Evolutionary conservation across 306 rosid genomes (phyloP).

Genomic region (Prunus salicina): DNA sequence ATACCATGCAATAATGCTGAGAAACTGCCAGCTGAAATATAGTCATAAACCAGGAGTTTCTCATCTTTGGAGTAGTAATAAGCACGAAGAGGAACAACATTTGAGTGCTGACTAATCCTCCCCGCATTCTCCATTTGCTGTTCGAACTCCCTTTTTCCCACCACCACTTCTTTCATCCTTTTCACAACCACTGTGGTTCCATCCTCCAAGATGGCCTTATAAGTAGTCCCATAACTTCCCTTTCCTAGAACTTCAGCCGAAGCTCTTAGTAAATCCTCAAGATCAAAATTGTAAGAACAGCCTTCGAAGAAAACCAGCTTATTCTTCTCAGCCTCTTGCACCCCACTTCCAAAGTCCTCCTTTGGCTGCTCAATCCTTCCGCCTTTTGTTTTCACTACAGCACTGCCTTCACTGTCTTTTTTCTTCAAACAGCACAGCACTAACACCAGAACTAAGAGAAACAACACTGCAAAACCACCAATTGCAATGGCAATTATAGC

Average conservation of each 20-base stretch:
- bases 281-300: constrained; percentile 61
- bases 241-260: constrained; percentile 85
- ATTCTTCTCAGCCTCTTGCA: constrained; percentile 74
- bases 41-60: constrained; percentile 66
- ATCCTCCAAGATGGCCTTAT: constrained; percentile 76
- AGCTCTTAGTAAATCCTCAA: constrained; percentile 76
- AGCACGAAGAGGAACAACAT: constrained; percentile 63
- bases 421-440: constrained; percentile 53
- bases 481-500: constrained; percentile 49
- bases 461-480: constrained; percentile 35
- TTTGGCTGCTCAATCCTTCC: constrained; percentile 43
- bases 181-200: constrained; percentile 69
- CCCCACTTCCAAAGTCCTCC: constrained; percentile 74
- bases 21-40: constrained; percentile 50
- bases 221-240: constrained; percentile 80
- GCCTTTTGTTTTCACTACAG: constrained; percentile 36
- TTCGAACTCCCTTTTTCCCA: constrained; percentile 68
- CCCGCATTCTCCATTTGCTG: constrained; percentile 68
- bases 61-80: constrained; percentile 81
- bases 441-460: constrained; percentile 34
- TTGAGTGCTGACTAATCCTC: constrained; percentile 56
- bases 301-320: constrained; percentile 60
- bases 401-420: constrained; percentile 31
- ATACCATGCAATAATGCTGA: constrained; percentile 67
- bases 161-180: constrained; percentile 61